phyloP scores from a whole-genome alignment of 2,329 filamentous ascomycete genomes.

The Verticillium albo-atrum region DNA sequence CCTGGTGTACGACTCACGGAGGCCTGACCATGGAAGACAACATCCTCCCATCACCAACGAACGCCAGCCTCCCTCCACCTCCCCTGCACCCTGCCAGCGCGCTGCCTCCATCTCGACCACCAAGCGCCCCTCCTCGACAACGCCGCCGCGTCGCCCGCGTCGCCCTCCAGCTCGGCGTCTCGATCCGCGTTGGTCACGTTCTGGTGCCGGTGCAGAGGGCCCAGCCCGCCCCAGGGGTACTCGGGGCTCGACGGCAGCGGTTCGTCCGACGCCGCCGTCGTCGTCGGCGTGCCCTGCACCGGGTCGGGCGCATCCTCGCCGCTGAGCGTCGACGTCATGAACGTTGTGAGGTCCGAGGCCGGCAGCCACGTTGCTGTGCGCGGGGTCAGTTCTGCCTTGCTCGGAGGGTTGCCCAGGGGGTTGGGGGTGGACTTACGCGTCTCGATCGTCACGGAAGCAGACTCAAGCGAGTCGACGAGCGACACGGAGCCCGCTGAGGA shows the following conservation, averaged over 20 bases:
- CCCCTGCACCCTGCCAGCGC: background rate
- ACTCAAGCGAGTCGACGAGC: background rate
- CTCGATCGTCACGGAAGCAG: background rate
- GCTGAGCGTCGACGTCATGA: conserved; percentile 8
- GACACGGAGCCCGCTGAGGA: background rate
- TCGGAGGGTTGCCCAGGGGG: background rate
- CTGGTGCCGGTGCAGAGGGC: conserved; percentile 28
- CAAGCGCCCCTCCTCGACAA: background rate
- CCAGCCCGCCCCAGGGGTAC: conserved; percentile 31
- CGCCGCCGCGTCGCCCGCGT: background rate
- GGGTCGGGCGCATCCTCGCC: background rate
- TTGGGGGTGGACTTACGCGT: background rate
- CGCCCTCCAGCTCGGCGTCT: background rate
- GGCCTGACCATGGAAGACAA: too few relatives aligned
- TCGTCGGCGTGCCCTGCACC: conserved; percentile 1
- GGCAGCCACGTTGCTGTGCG: background rate
- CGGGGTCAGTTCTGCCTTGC: too few relatives aligned
- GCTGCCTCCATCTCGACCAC: conserved; percentile 6
- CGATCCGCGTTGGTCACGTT: conserved; percentile 14
- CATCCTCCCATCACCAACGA: background rate
- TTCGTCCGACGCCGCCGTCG: conserved; percentile 4
- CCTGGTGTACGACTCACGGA: too few relatives aligned
- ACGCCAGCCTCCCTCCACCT: background rate
- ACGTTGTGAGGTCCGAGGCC: conserved; percentile 1
- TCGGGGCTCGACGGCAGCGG: conserved; percentile 23